Evolutionary conservation across 2,329 filamentous ascomycete species (phyloP), one percentile per base, ranked within the genome.

Genomic region (Xylaria multiplex): DNA sequence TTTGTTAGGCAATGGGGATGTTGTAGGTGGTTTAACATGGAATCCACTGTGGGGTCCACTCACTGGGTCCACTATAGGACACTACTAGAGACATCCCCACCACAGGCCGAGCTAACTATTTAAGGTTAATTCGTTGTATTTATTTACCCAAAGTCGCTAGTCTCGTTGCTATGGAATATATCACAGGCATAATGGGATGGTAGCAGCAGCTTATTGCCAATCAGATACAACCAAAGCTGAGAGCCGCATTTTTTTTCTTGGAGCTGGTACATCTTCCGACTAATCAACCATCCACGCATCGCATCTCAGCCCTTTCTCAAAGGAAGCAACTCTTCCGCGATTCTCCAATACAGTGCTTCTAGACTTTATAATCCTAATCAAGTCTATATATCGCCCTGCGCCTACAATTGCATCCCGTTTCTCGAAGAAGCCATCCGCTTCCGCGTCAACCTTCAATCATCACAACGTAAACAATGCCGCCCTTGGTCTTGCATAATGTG

Each of bases 401-500:
- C 45, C 65, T 45, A 30, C 14, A 61, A 43, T 24, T 9, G 4
- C 3, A 16, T 37, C 24, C 40, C 22, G 14, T 13, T 58, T 50
- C 57, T 61, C 42, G 42, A 60, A 32, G 11, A 19, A 49, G 13
- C 22, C 27, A 61, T n/a, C 6, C 16, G 19, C 40, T n/a, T 46
- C 35, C 24, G 30, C 50, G 40, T n/a, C 32, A 37, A 54, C n/a
- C 35, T 30, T 48, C 52, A 30, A 11, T 14, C 9, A 40, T 52
- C 66, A 67, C 14, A 55, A 55, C 65, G 64, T 62, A 75, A 63
- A 76, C 69, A 70, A 90, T 90, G 87, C 84, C 87, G 64, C 88
- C 88, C 71, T 81, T 90, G 64, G 90, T 90, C 73, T 80, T 91
- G 40, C 88, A 91, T 75, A 90, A 90, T 75, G 88, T 90, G 69